Base-by-base conservation (phyloP, 805 yeast species). In the Zygoascus flipseniorum region DNA sequence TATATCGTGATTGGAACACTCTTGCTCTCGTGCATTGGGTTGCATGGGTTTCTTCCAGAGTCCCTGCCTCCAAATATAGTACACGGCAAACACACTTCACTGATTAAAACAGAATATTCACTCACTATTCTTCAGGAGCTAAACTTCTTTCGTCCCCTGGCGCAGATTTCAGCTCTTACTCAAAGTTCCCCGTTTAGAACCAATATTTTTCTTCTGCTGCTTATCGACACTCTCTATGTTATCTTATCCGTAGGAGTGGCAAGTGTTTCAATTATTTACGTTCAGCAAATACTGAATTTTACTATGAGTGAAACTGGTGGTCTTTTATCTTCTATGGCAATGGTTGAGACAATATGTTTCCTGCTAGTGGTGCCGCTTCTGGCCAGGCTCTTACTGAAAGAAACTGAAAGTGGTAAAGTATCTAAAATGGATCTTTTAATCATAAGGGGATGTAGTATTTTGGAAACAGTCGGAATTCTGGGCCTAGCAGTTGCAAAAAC, bases 21-120 rank as follows among this genome's bases (percentile, higher is more conserved):
- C 13, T 13, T 19, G 11, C 16, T 37, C 11, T 16, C 43, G 10
- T 16, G 42, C 11, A 23, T 41, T 11, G 43, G 26, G 18, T 18
- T 47, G 50, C 35, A 39, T 20, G 35, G 10, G 16, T 9, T 48
- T 10, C 28, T 48, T 19, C 51, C 51, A 16, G 51, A 48, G 35
- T 48, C 51, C 4, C 14, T 28, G 10, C 26, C 31, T 26, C 41
- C 41, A 8, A 43, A 47, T 31, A 35, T 8, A 8, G 5, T 11
- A 8, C 23, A 42, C 6, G 45, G 23, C 3, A 5, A 42, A 42
- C 6, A 42, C 6, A 3, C 6, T 6, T 23, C 28, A 23, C 6
- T 6, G 6, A 23, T 16, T 8, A 13, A 10, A 18, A 10, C 13
- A 23, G 44, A 48, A 35, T 13, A 47, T 31, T 13, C 11, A 1